Evolutionary conservation across 345 rosid species (phyloP).

Genomic region (Hibiscus mutabilis): DNA sequence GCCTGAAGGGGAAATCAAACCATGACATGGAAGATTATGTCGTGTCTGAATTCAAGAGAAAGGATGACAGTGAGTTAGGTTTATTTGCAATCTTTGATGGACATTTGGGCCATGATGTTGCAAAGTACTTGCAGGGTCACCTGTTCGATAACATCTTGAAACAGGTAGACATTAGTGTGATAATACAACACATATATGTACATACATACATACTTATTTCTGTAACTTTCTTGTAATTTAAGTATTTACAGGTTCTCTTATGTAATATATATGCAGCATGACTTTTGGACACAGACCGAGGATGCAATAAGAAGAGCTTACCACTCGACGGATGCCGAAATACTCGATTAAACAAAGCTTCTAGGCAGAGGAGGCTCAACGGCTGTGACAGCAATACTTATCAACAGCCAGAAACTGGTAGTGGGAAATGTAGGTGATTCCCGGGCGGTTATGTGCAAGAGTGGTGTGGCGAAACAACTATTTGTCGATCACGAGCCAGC

Average conservation of each 20-base stretch:
- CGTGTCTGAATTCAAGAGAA: conserved; percentile 55
- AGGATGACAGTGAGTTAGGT: conserved; percentile 50
- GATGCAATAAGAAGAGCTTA: conserved; percentile 69
- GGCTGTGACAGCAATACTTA: conserved; percentile 79
- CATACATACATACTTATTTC: too few relatives aligned
- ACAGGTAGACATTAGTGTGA: conserved; percentile 36
- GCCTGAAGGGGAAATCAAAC: conserved; percentile 36
- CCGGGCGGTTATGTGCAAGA: conserved; percentile 67
- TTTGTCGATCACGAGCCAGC: conserved; percentile 86
- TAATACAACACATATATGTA: background rate
- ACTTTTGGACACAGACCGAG: conserved; percentile 66
- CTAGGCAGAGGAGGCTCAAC: conserved; percentile 93
- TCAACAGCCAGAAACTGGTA: conserved; percentile 61
- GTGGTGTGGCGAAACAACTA: conserved; percentile 54
- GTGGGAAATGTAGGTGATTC: conserved; percentile 94
- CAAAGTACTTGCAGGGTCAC: conserved; percentile 60
- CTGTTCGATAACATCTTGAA: conserved; percentile 65
- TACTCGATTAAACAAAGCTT: conserved; percentile 40
- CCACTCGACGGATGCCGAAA: conserved; percentile 51
- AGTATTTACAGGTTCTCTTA: too few relatives aligned
- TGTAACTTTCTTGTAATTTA: too few relatives aligned
- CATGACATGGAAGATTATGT: background rate
- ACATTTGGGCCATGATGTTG: conserved; percentile 74
- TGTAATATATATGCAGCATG: conserved; percentile 34
- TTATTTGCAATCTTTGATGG: conserved; percentile 87